Evolutionary conservation across 169 alveolate genomes (phyloP), one percentile per base, ranked within the genome.

Genomic region (Plasmodium ovale): DNA sequence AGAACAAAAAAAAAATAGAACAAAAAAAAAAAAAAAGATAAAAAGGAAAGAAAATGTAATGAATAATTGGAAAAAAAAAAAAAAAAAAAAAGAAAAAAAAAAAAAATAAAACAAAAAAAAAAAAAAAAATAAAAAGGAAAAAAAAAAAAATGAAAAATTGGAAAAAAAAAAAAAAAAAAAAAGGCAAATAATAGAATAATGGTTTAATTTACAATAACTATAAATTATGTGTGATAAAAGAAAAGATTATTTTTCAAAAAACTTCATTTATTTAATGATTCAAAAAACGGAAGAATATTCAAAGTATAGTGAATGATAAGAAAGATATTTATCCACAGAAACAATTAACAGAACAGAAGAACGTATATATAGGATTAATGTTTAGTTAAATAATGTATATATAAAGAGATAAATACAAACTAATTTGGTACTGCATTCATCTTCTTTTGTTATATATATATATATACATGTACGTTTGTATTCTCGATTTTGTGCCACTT

Each of bases 1-100:
- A n/a, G n/a, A n/a, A n/a, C n/a, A n/a, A 6, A 51, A 6, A n/a
- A 51, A 51, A n/a, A 19, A 31, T 19, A 64, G 7, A 9, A 29
- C 16, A 64, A 64, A 64, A 25, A 64, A 25, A 62, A 23, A 60
- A 25, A 62, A 33, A 64, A n/a, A n/a, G n/a, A 64, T 29, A 33
- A 9, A 58, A 4, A 58, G 35, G 16, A 19, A 44, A 19, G 39
- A 35, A 35, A 29, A 64, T 64, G 53, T 25, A 39, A 6, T 5
- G 51, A 39, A 39, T 39, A 39, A 39, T 9, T 39, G n/a, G n/a
- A n/a, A n/a, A n/a, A n/a, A n/a, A n/a, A n/a, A n/a, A n/a, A n/a
- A n/a, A n/a, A n/a, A n/a, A n/a, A n/a, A n/a, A n/a, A n/a, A n/a
- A n/a, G n/a, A n/a, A n/a, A n/a, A n/a, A n/a, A n/a, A n/a, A n/a